Conservation (phyloP, 441 rosid genomes). For the Gossypium aridum region DNA sequence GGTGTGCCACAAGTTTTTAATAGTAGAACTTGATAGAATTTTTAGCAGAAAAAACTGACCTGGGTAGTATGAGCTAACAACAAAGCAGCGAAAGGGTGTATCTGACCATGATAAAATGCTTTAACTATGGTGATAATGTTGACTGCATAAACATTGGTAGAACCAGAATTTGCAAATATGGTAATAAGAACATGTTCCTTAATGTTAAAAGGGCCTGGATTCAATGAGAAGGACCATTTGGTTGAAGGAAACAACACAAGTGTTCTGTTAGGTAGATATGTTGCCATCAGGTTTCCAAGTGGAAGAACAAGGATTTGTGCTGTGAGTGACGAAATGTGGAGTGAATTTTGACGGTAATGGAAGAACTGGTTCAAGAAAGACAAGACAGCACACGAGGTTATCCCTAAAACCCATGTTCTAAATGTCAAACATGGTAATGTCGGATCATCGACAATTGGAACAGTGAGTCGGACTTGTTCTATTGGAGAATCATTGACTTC, state of each 20-base stretch:
- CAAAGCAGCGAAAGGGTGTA: conserved; percentile 31
- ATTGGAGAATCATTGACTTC: conserved; percentile 30
- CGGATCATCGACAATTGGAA: conserved; percentile 38
- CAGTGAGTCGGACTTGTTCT: conserved; percentile 40
- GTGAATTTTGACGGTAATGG: conserved; percentile 29
- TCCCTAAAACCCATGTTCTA: too few species aligned
- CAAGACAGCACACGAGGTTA: too few species aligned
- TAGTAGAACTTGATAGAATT: too few species aligned
- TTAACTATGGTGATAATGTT: conserved; percentile 31
- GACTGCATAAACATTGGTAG: conserved; percentile 24
- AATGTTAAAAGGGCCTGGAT: conserved; percentile 46
- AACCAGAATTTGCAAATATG: conserved; percentile 39
- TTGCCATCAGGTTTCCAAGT: conserved; percentile 44
- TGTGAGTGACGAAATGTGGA: conserved; percentile 27
- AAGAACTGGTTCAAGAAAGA: too few species aligned
- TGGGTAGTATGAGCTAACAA: conserved; percentile 39
- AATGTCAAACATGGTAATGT: conserved; percentile 19
- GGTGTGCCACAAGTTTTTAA: too few species aligned
- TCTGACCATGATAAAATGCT: conserved; percentile 30
- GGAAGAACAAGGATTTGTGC: conserved; percentile 46
- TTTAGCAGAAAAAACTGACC: conserved; percentile 8
- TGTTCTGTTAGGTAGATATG: conserved; percentile 18
- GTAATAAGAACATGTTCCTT: conserved; percentile 47
- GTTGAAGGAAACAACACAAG: conserved; percentile 21
- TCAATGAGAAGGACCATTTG: conserved; percentile 32